Base-by-base conservation (phyloP, 1,284 basidiomycete genomes). In the Irpex sp. region DNA sequence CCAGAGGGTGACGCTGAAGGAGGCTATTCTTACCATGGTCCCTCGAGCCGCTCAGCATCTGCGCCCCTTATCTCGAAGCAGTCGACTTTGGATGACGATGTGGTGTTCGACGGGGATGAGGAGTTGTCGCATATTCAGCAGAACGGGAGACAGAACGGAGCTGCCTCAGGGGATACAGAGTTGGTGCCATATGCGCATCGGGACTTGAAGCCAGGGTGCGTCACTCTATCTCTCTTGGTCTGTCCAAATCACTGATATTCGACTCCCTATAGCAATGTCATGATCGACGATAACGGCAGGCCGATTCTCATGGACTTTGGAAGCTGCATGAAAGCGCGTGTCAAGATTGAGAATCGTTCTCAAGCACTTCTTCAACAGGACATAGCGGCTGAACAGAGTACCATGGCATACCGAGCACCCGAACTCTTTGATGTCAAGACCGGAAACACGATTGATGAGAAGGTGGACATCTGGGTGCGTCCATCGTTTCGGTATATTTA, bases 231-330 rank as follows among this genome's bases (percentile, higher is more conserved):
- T 16, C 3, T 42, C 35, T 12, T 21, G 37, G 60, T 10, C 57
- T 35, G 56, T 57, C 59, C 23, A 35, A 39, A 35, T 42, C 23
- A 57, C 39, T 52, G 7, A 35, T 57, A 57, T 3, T 39, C 33
- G 58, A 5, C 45, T 56, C 28, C 35, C 49, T 42, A 4, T 64
- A 96, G 94, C 48, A 99, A 99, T 73, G 84, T 99, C 61, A 99
- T 99, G 96, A 84, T 99, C 61, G 82, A 93, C 5, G 95, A 98
- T 69, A 93, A 97, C 62, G 93, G 92, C 5, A 85, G 86, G 10
- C 91, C 95, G 0, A 91, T 99, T 65, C 83, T 99, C 16, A 99
- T 99, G 96, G 96, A 99, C 77, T 96, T 99, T 76, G 96, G 96
- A 14, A 96, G 93, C 65, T 86, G 88, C 5, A 79, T 88, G 69